These are phyloP conservation scores for Cytospora paraplurivora DNA, from an alignment of 2,329 filamentous ascomycete species.

Conservation along the genomic window DNA sequence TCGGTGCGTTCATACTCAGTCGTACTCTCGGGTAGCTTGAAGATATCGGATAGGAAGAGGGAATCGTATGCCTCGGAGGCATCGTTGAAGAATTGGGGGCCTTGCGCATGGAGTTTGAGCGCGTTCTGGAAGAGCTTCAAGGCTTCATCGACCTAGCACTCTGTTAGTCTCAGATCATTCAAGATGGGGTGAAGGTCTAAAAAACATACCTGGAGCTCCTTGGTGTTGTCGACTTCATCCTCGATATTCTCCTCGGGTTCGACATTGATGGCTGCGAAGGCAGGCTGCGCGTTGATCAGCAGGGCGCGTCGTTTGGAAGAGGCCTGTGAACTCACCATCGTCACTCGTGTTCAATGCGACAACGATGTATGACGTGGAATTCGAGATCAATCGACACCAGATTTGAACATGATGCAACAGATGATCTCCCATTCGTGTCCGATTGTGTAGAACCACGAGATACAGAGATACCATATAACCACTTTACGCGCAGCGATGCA, in stretches of 20 bases:
- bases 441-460: not conserved
- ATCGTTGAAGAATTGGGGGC: slow-evolving; percentile 71
- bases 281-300: slow-evolving; percentile 47
- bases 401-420: not conserved
- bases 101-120: slow-evolving; percentile 87
- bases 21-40: slow-evolving; percentile 83
- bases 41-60: slow-evolving; percentile 90
- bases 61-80: slow-evolving; percentile 80
- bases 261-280: slow-evolving; percentile 88
- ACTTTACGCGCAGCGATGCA: slow-evolving; percentile 17
- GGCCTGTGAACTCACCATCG: slow-evolving; percentile 11
- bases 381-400: not conserved
- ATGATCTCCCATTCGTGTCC: not conserved
- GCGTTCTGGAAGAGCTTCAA: slow-evolving; percentile 92
- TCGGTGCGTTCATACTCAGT: slow-evolving; percentile 81
- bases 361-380: not conserved
- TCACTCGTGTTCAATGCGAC: not conserved
- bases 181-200: not conserved
- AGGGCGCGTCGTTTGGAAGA: slow-evolving; percentile 12
- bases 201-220: slow-evolving; percentile 73
- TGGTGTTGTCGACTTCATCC: slow-evolving; percentile 91
- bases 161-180: slow-evolving; percentile 8
- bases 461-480: not conserved
- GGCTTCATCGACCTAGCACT: slow-evolving; percentile 81
- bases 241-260: slow-evolving; percentile 89